Percentiles rank a stretch among this genome's conserved stretches.
Evolutionary conservation across 129 eudicot species (phyloP).

Genomic region (Silybum marianum): DNA sequence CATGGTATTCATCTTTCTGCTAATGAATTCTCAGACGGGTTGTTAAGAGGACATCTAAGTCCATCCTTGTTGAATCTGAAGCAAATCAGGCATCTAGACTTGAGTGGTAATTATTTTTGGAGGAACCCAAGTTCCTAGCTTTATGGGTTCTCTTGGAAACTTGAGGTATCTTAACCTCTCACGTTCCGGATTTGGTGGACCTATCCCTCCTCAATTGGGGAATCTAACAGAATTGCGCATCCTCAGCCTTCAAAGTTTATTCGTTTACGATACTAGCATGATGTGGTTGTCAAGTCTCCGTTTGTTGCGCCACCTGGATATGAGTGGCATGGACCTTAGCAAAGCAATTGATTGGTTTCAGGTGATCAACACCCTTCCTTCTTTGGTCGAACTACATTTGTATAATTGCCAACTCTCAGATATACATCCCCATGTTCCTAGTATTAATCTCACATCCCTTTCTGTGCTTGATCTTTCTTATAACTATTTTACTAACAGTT

Average conservation of each 20-base stretch:
- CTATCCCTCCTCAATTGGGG: slow-evolving; percentile 29
- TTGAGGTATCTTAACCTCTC: slow-evolving; percentile 38
- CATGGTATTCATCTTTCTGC: slow-evolving; percentile 12
- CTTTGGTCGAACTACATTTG: slow-evolving; percentile 16
- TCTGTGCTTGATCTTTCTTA: slow-evolving; percentile 32
- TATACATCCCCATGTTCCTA: background rate
- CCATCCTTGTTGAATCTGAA: slow-evolving; percentile 26
- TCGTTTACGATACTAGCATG: background rate
- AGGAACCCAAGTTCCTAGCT: slow-evolving; percentile 24
- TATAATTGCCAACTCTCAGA: background rate
- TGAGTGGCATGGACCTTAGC: slow-evolving; percentile 12
- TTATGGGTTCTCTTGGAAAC: slow-evolving; percentile 27
- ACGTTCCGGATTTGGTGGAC: slow-evolving; percentile 20
- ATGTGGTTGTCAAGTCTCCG: slow-evolving; percentile 32
- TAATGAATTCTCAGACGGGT: background rate
- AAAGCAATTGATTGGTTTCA: background rate
- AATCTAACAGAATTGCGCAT: slow-evolving; percentile 30
- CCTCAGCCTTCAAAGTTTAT: slow-evolving; percentile 24
- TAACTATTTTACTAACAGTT: slow-evolving; percentile 1
- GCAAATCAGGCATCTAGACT: slow-evolving; percentile 31
- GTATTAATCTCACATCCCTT: slow-evolving; percentile 24
- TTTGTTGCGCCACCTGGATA: slow-evolving; percentile 19
- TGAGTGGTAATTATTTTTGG: slow-evolving; percentile 32
- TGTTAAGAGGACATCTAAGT: slow-evolving; percentile 24
- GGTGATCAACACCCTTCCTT: slow-evolving; percentile 16